A percentile compares a stretch with the other conserved stretches of the same genome.
Evolutionary conservation across 108 stramenopile species (phyloP).

Genomic region (Nitzschia sp.): DNA sequence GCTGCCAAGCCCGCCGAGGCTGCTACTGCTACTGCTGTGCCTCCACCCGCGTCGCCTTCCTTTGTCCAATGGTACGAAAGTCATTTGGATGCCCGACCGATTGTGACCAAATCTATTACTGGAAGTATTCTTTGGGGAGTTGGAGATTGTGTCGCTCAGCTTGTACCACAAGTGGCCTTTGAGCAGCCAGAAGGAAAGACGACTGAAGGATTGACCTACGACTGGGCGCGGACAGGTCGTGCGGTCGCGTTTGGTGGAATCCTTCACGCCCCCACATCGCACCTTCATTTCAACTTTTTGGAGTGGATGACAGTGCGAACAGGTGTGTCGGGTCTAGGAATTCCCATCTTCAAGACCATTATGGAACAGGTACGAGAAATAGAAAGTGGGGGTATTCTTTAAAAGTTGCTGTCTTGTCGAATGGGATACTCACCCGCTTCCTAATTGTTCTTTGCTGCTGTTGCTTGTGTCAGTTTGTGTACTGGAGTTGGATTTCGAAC

Average conservation of each 20-base stretch:
- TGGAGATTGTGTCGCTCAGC: conserved; percentile 75
- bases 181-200: neutral
- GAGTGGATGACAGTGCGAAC: conserved; percentile 71
- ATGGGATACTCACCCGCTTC: neutral
- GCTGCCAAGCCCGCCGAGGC: neutral
- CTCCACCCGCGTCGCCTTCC: conserved; percentile 8
- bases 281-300: conserved; percentile 79
- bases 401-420: neutral
- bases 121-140: conserved; percentile 71
- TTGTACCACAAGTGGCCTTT: conserved; percentile 46
- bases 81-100: conserved; percentile 54
- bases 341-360: conserved; percentile 75
- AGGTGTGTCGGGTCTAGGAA: conserved; percentile 52
- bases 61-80: conserved; percentile 76
- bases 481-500: conserved; percentile 83
- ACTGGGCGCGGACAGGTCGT: conserved; percentile 56
- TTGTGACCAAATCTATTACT: conserved; percentile 71
- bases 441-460: no score
- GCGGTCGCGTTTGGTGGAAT: conserved; percentile 69
- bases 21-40: neutral
- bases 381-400: no score
- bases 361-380: conserved; percentile 76
- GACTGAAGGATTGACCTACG: conserved; percentile 39
- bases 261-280: conserved; percentile 71
- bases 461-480: conserved; percentile 57